Evolutionary conservation across 2,329 filamentous ascomycete species (phyloP).

Genomic region (Fusarium sarcochroum): DNA sequence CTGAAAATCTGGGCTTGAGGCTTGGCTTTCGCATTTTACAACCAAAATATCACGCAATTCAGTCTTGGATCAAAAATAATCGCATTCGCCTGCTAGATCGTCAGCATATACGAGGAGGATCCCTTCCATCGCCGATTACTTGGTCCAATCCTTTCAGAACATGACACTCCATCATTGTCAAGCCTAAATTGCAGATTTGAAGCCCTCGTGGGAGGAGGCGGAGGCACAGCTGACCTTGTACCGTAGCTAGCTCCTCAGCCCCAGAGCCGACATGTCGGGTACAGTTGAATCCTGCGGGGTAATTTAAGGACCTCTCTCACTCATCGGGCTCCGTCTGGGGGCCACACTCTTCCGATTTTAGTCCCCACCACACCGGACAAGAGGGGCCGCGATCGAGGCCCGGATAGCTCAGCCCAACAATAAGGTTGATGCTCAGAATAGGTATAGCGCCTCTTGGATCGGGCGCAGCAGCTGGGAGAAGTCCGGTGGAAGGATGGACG

Average conservation of each 20-base stretch:
- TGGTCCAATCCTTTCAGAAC: background rate
- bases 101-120: slow-evolving; percentile 31
- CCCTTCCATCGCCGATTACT: background rate
- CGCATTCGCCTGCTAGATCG: background rate
- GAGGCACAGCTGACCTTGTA: slow-evolving; percentile 34
- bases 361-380: slow-evolving; percentile 11
- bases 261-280: slow-evolving; percentile 15
- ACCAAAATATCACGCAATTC: slow-evolving; percentile 1
- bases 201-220: slow-evolving; percentile 2
- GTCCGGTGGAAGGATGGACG: background rate
- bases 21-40: background rate
- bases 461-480: slow-evolving; percentile 26
- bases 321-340: background rate
- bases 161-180: slow-evolving; percentile 1
- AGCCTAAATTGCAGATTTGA: slow-evolving; percentile 3
- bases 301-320: background rate
- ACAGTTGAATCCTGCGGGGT: slow-evolving; percentile 13
- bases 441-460: slow-evolving; percentile 6
- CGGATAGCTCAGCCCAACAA: slow-evolving; percentile 15
- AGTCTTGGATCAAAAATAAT: background rate
- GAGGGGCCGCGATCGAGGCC: slow-evolving; percentile 18
- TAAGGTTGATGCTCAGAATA: background rate
- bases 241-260: slow-evolving; percentile 7
- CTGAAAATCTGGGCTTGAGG: background rate
- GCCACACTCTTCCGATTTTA: background rate